Evolutionary conservation across 2,329 filamentous ascomycete species (phyloP), one percentile per base, ranked within the genome.

Genomic region (Stemphylium lycopersici): DNA sequence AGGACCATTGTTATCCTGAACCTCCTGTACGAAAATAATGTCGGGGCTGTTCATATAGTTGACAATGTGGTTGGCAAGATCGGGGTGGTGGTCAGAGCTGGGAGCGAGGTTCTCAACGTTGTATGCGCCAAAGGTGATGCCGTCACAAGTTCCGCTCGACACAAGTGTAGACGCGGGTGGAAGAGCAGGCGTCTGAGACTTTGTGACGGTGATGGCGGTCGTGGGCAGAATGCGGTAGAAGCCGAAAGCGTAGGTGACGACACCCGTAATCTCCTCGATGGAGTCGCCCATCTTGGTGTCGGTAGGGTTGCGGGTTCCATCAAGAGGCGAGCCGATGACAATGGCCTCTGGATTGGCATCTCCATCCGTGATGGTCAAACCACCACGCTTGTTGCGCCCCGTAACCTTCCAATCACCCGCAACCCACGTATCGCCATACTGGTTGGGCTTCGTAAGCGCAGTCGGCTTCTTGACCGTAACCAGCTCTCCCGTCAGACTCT

Each of bases 321-420:
- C 88, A 1, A 90, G 79, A 3, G 88, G 87, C 1, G 77, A 70
- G 18, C 86, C 86, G 54, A 91, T 83, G 50, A 86, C 74, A 62
- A 91, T 87, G 40, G 84, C 79, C 72, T 91, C 88, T 0, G 88
- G 88, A 66, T 90, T 90, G 37, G 83, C 84, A 68, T 90, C 87
- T 39, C 55, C 57, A 6, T 82, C 77, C 6, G 81, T 81, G 71
- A 88, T 83, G 1, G 88, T 90, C 56, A 91, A 63, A 6, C 88
- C 87, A 15, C 85, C 85, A 12, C 87, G 82, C 4, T 72, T 73
- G 68, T 90, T 90, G 56, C 80, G 70, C 1, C 88, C 87, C 2
- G 86, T 85, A 4, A 82, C 80, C 12, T 78, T 79, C 85, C 87
- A 90, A 61, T 84, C 79, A 3, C 88, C 88, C 15, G 83, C 77